A percentile compares a stretch with the other conserved stretches of the same genome.
phyloP scores from a whole-genome alignment of 768 basidiomycete genomes.

The Calocybe cyanea region DNA sequence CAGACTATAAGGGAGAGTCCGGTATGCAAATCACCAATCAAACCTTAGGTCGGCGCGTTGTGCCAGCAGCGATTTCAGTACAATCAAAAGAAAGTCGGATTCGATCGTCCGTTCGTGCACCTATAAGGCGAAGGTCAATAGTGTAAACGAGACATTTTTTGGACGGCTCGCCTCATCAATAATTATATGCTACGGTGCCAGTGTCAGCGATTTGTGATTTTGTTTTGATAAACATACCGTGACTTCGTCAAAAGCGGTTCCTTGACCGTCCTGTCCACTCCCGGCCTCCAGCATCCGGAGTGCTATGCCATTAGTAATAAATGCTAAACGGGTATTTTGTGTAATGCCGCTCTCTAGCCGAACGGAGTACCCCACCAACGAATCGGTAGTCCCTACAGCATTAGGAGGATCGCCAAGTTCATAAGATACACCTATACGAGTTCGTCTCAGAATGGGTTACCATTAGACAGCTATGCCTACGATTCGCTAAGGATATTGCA shows the following conservation, averaged over 20 bases:
- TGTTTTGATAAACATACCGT: slow-evolving; percentile 51
- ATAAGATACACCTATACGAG: slow-evolving; percentile 62
- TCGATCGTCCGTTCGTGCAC: slow-evolving; percentile 97
- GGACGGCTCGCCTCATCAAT: slow-evolving; percentile 74
- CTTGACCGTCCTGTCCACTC: slow-evolving; percentile 61
- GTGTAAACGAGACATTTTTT: slow-evolving; percentile 1
- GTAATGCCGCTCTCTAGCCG: slow-evolving; percentile 86
- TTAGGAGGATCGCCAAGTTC: slow-evolving; percentile 87
- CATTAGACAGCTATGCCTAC: slow-evolving; percentile 27
- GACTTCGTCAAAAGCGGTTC: slow-evolving; percentile 88
- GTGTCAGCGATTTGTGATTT: slow-evolving; percentile 2
- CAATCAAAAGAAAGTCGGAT: slow-evolving; percentile 93
- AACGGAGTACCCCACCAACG: slow-evolving; percentile 92
- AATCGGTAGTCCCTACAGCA: slow-evolving; percentile 68
- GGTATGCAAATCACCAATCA: slow-evolving; percentile 12
- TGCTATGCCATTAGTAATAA: slow-evolving; percentile 93
- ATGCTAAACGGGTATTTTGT: slow-evolving; percentile 73
- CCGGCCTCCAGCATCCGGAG: slow-evolving; percentile 94
- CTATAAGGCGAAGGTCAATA: slow-evolving; percentile 27
- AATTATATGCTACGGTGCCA: slow-evolving; percentile 72
- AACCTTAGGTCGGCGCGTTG: slow-evolving; percentile 84
- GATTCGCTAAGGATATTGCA: slow-evolving; percentile 91
- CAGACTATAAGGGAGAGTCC: slow-evolving; percentile 5
- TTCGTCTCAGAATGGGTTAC: slow-evolving; percentile 3
- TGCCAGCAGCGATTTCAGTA: slow-evolving; percentile 77